Evolutionary conservation across 1,139 yeast species (phyloP), one percentile per base, ranked within the genome.

Genomic region (Protomyces lactucae-debilis): DNA sequence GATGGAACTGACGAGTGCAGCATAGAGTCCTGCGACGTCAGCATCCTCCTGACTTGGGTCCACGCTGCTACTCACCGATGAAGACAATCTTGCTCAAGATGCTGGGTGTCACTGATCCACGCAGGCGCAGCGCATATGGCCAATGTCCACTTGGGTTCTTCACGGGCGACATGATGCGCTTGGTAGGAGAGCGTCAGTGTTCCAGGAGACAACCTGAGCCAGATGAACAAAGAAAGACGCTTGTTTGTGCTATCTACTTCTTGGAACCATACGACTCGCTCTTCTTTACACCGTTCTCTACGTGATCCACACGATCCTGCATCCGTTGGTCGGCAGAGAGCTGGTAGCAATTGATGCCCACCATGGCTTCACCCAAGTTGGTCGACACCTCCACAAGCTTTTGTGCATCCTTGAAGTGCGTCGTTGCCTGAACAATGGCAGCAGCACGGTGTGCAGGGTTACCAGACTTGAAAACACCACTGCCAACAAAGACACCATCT

Each of bases 401-500:
- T 69, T 75, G 74, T 18, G 93, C 84, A 71, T 87, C 88, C 61
- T 85, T 77, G 78, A 78, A 88, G 73, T 87, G 84, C 53, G 93
- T 87, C 45, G 88, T 90, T 28, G 95, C 91, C 73, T 86, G 85
- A 61, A 88, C 96, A 74, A 88, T 85, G 32, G 95, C 91, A 71
- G 78, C 82, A 54, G 96, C 96, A 72, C 88, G 80, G 74, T 83
- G 82, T 72, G 82, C 89, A 2, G 95, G 95, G 76, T 88, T 83
- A 68, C 82, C 80, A 56, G 89, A 84, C 75, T 85, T 85, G 82
- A 88, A 88, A 70, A 88, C 88, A 55, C 96, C 96, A 8, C 91
- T 85, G n/a, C 96, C 96, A 52, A 88, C 96, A 73, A 88, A 88
- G 48, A 88, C 91, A 69, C 96, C 96, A 73, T 88, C 95, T 74